These are phyloP conservation scores for Neurospora sp. DNA, from an alignment of 495 filamentous ascomycete genomes.

Conservation along the genomic window DNA sequence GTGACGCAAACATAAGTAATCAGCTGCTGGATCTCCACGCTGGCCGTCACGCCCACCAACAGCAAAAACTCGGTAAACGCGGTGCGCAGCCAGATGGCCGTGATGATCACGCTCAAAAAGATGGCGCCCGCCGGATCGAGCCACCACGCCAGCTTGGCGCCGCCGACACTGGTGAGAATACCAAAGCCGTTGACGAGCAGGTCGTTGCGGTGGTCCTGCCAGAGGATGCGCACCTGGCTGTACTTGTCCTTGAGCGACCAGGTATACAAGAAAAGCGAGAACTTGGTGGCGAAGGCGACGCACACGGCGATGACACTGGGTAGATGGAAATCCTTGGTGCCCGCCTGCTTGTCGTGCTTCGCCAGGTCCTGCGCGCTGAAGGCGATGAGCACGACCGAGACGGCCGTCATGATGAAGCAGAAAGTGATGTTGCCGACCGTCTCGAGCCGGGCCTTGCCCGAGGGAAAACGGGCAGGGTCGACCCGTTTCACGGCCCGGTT, in stretches of 20 bases:
- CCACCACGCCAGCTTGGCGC: constrained; percentile 85
- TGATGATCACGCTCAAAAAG: constrained; percentile 66
- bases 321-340: constrained; percentile 58
- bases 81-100: constrained; percentile 68
- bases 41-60: constrained; percentile 79
- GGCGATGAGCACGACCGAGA: constrained; percentile 84
- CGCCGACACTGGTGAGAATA: constrained; percentile 78
- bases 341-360: constrained; percentile 29
- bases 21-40: constrained; percentile 77
- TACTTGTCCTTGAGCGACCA: constrained; percentile 83
- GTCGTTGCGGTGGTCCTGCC: constrained; percentile 86
- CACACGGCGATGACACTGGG: constrained; percentile 83
- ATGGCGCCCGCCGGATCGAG: constrained; percentile 91
- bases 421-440: constrained; percentile 95
- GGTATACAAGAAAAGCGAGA: constrained; percentile 81
- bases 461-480: constrained; percentile 82
- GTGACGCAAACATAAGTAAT: constrained; percentile 97
- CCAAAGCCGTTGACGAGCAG: constrained; percentile 86
- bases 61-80: constrained; percentile 86
- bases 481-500: constrained; percentile 83
- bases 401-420: constrained; percentile 91
- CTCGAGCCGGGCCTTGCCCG: constrained; percentile 89
- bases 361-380: constrained; percentile 64
- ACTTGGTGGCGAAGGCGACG: constrained; percentile 75
- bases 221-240: constrained; percentile 80